Base-by-base conservation (phyloP, 2,329 filamentous ascomycete genomes). In the Dothiorella sarmentorum region DNA sequence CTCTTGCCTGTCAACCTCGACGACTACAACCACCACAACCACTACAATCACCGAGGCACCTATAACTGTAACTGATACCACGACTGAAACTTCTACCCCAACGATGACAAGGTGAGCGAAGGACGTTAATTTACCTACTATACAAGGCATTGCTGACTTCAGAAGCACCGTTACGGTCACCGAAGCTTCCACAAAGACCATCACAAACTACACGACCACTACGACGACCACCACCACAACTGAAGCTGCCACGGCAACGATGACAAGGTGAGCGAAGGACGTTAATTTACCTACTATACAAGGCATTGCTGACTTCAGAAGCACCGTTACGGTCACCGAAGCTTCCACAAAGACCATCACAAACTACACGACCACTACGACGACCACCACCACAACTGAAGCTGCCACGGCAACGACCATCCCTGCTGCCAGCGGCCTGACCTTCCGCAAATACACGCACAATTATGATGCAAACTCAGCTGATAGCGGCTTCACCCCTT, bases 361-460 rank as follows among this genome's bases (percentile, higher is more conserved):
- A 0, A 20, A 37, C 17, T 37, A 27, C 47, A 26, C 31, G 15
- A 51, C 47, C n/a, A 37, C 31, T 9, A 37, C 47, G 3, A 51
- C 47, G 1, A 51, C 47, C 7, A 37, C 47, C 7, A 51, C 47
- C 15, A 11, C 20, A 4, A 37, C 47, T 4, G 47, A 17, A 7
- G 37, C 26, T 27, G 47, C 47, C 31, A 51, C 47, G 2, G 31
- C 47, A 24, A 51, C 31, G 3, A 24, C 47, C 7, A 27, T 51
- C 7, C 17, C 47, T 11, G 9, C 47, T 15, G 33, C n/a, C n/a
- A n/a, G 13, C 15, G 47, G 47, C 20, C 31, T 51, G 10, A 11
- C 31, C 7, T 51, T n/a, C 31, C 47, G 47, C 31, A 51, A 37
- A 26, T 51, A 51, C 31, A 51, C 47, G 20, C 47, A 51, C 20